phyloP scores from a whole-genome alignment of 371 early-diverging fungal species.

The Mortierella sp. region DNA sequence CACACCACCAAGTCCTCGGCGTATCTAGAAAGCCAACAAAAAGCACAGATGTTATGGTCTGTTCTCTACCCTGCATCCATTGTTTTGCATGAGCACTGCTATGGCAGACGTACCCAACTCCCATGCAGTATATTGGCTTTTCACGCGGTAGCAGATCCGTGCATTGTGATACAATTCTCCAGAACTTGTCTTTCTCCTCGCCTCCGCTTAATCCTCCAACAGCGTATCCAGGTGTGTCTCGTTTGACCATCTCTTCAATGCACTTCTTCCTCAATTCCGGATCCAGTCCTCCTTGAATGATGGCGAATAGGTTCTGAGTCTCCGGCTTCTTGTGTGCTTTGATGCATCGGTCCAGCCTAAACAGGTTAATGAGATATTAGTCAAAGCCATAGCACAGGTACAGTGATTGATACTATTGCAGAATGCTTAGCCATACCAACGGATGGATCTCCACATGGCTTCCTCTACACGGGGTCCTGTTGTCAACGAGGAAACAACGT shows the following conservation, averaged over 20 bases:
- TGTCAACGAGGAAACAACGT: slow-evolving; percentile 92
- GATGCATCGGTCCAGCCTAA: slow-evolving; percentile 89
- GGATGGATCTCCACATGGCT: slow-evolving; percentile 93
- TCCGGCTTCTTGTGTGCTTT: slow-evolving; percentile 79
- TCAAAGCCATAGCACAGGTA: no score
- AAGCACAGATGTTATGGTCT: background rate
- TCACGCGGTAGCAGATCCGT: slow-evolving; percentile 86
- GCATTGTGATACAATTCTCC: slow-evolving; percentile 86
- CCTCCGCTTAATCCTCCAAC: slow-evolving; percentile 97
- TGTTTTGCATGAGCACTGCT: background rate
- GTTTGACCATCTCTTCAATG: slow-evolving; percentile 88
- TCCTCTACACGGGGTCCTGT: slow-evolving; percentile 89
- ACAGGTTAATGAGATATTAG: background rate
- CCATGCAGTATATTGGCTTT: slow-evolving; percentile 98
- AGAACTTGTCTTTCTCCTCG: slow-evolving; percentile 94
- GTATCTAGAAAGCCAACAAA: slow-evolving; percentile 75
- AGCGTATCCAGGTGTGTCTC: slow-evolving; percentile 92
- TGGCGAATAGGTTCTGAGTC: slow-evolving; percentile 93
- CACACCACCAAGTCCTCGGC: slow-evolving; percentile 95
- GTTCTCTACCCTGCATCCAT: background rate
- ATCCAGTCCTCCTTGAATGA: slow-evolving; percentile 95
- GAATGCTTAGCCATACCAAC: slow-evolving; percentile 69
- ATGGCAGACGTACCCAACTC: slow-evolving; percentile 79
- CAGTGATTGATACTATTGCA: no score
- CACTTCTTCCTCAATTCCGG: slow-evolving; percentile 80